These are phyloP conservation scores for Aspergillus jensenii DNA, from an alignment of 2,329 filamentous ascomycete genomes.

Conservation along the genomic window DNA sequence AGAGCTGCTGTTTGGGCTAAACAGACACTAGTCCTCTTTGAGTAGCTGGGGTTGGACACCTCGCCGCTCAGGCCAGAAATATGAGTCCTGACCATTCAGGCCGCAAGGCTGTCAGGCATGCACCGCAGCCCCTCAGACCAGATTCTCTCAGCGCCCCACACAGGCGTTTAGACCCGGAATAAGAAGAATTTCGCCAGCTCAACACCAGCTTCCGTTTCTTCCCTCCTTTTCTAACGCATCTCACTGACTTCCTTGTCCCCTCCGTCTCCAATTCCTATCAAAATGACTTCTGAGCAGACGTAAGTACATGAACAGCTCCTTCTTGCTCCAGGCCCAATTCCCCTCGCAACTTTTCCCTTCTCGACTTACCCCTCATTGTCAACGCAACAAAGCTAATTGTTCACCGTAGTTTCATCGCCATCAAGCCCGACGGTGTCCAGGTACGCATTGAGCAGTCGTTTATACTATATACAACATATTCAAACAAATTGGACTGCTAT, in stretches of 20 bases:
- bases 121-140: conserved; percentile 7
- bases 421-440: conserved; percentile 99
- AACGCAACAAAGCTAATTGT: conserved; percentile 32
- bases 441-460: conserved; percentile 50
- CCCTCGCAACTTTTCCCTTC: neutral
- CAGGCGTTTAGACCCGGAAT: conserved; percentile 6
- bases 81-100: conserved; percentile 20
- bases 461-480: neutral
- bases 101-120: conserved; percentile 15
- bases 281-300: conserved; percentile 84
- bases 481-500: conserved; percentile 1
- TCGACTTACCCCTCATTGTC: conserved; percentile 17
- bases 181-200: conserved; percentile 26
- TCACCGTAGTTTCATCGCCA: conserved; percentile 87
- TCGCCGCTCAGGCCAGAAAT: conserved; percentile 10
- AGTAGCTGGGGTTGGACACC: conserved; percentile 22
- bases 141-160: conserved; percentile 24
- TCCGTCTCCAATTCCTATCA: conserved; percentile 40
- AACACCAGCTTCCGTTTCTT: conserved; percentile 21
- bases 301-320: conserved; percentile 50
- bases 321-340: neutral
- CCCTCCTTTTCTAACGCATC: conserved; percentile 10
- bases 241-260: conserved; percentile 8
- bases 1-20: conserved; percentile 27
- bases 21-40: conserved; percentile 12